Evolutionary conservation across 2,329 filamentous ascomycete species (phyloP).

Genomic region (Plectosphaerella sp.): DNA sequence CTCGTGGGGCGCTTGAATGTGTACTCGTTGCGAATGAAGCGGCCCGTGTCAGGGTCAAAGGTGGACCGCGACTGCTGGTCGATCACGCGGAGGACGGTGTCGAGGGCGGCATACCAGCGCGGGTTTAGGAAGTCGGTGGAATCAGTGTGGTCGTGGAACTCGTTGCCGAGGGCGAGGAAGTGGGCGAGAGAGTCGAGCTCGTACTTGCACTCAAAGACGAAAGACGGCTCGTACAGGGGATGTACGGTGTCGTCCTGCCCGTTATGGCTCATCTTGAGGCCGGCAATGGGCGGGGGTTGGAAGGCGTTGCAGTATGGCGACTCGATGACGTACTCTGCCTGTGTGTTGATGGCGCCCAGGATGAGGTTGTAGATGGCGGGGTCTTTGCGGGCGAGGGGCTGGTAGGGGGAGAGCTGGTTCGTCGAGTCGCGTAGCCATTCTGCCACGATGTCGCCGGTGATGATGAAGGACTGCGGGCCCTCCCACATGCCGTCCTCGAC

Average conservation of each 20-base stretch:
- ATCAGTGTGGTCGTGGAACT: constrained; percentile 76
- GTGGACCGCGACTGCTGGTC: constrained; percentile 76
- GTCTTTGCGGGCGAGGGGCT: constrained; percentile 77
- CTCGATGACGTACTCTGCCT: constrained; percentile 89
- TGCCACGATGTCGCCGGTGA: constrained; percentile 88
- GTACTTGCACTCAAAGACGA: constrained; percentile 98
- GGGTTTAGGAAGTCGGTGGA: constrained; percentile 74
- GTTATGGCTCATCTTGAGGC: constrained; percentile 66
- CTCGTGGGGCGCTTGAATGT: constrained; percentile 81
- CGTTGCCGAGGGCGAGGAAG: constrained; percentile 80
- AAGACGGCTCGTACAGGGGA: constrained; percentile 75
- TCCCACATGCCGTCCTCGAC: constrained; percentile 65
- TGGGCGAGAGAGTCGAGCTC: constrained; percentile 93
- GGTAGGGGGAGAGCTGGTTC: constrained; percentile 90
- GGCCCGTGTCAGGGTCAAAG: constrained; percentile 64
- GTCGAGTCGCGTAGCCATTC: constrained; percentile 92
- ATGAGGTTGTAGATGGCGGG: constrained; percentile 74
- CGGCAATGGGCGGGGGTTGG: constrained; percentile 84
- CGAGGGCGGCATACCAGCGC: constrained; percentile 75
- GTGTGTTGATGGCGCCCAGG: constrained; percentile 90
- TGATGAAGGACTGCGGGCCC: constrained; percentile 86
- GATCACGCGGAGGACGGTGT: constrained; percentile 69
- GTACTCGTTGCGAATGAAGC: constrained; percentile 71
- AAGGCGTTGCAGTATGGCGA: constrained; percentile 98
- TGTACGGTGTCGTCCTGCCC: constrained; percentile 82